Base-by-base conservation (phyloP, 495 filamentous ascomycete genomes). In the Tuber indicum region DNA sequence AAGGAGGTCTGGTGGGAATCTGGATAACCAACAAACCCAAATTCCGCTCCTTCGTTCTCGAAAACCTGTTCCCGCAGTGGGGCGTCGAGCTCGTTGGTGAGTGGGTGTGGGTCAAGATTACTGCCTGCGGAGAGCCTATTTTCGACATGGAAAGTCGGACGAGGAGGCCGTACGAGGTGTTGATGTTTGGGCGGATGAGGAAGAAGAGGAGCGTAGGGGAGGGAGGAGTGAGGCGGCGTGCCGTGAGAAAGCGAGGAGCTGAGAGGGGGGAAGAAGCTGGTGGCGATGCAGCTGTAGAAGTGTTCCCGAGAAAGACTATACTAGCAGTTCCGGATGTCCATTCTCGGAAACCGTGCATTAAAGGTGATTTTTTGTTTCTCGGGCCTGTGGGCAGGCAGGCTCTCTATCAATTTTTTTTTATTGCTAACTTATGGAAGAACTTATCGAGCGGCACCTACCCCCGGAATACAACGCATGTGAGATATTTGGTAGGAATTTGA, bases 21-120 rank as follows among this genome's bases (percentile, higher is more conserved):
- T 19, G 45, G 45, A 47, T 47, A 47, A 47, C 45, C 45, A 47
- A 47, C 45, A 47, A 47, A 6, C 45, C 45, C 45, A 19, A 19
- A 19, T 19, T 47, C 45, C 45, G 45, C 45, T 19, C 45, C 45
- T 47, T 47, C 45, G 45, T 47, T 47, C 45, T 47, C 45, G 45
- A 21, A 19, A 47, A 16, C 45, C 17, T 19, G 2, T 47, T 47
- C 16, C 45, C 16, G 14, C 45, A 19, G 45, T 47, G 45, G 45
- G 45, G 45, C 45, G 45, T 19, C 45, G 45, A 16, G 45, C 19
- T 47, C 45, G 45, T 47, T 47, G 94, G 94, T 72, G 94, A 97
- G 86, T 98, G 95, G 95, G 85, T 91, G 0, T 99, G 96, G 96
- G 79, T 97, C 49, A 99, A 99, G 84, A 88, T 90, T 16, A 97